Evolutionary conservation across 2,329 filamentous ascomycete species (phyloP), one percentile per base, ranked within the genome.

Genomic region (Ophiocordyceps sinensis): DNA sequence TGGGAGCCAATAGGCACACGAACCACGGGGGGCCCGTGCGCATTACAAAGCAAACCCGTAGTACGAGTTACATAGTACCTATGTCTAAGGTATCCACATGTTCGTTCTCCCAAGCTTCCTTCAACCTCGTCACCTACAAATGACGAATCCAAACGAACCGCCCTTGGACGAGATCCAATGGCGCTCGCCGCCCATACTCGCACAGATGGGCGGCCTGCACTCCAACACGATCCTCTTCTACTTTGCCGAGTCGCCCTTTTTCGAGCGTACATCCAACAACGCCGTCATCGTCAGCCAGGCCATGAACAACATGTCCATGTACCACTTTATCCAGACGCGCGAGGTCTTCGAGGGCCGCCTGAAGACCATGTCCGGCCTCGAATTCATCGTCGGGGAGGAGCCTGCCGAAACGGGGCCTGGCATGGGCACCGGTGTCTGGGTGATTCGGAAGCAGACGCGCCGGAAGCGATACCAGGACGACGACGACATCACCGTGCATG

Each of bases 121-220:
- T 30, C 28, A 34, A 34, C 31, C 31, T 30, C 5, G 29, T 14
- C 19, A 19, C 19, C 19, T 4, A 19, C 30, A 32, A 32, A 73
- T 71, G 66, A 56, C 59, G 21, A 57, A 62, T 36, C 59, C 66
- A 14, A 63, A 65, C 51, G 71, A 73, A 1, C 65, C 68, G 2
- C 69, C 72, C 7, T 65, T 80, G 45, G 78, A 82, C 56, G 78
- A 82, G 63, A 79, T 80, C 45, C 74, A 77, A 65, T 82, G 77
- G 77, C 68, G 67, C 44, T 67, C 70, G 31, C 73, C 73, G 17
- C 59, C 58, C 38, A 61, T 65, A 36, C 62, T 69, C 37, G 62
- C 66, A 38, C 55, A 60, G 37, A 71, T 75, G 64, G 69, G 66
- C 46, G 71, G 75, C 54, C 68, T 82, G 40, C 77, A 82, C 58